Base-by-base conservation (phyloP, 2,329 filamentous ascomycete genomes). In the Scedosporium dehoogii region DNA sequence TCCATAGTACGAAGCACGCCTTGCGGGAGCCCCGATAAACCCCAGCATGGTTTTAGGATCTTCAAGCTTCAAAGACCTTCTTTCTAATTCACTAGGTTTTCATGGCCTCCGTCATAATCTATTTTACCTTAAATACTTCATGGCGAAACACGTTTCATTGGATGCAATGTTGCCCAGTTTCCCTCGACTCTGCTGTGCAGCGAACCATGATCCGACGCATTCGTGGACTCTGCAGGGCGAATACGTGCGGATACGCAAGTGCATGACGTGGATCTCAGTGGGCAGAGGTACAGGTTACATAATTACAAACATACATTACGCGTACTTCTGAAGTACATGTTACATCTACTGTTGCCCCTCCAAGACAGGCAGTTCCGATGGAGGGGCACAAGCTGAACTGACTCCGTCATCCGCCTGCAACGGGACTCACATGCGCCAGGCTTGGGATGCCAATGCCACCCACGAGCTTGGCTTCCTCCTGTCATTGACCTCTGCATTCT, bases 171-270 rank as follows among this genome's bases (percentile, higher is more conserved):
- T n/a, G n/a, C n/a, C n/a, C n/a, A n/a, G n/a, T n/a, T n/a, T n/a
- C n/a, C n/a, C 33, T 12, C 33, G 33, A 38, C 33, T 38, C 9
- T 12, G 33, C 33, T 3, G 10, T 38, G 33, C 33, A 10, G 33
- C 33, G 33, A 38, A 38, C 33, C 33, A 38, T 38, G 2, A 38
- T 38, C 10, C 33, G 33, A 38, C 10, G 33, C 33, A 38, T 38
- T 38, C 33, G 51, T 27, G 55, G 59, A 42, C 7, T 58, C 44
- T 44, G 57, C 33, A 25, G 42, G 44, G 29, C 29, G 57, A 25
- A 56, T 65, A 58, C 61, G 61, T 65, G 62, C 60, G 66, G 42
- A 61, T 46, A 59, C 57, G 55, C 63, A 61, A 56, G 59, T 62
- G 63, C 62, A 63, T 60, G 58, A 60, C 55, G 56, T 56, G 53